A percentile compares a stretch with the other conserved stretches of the same genome.
Evolutionary conservation across 177 flowering plant species (phyloP).

Genomic region (Vitis hybrid): DNA sequence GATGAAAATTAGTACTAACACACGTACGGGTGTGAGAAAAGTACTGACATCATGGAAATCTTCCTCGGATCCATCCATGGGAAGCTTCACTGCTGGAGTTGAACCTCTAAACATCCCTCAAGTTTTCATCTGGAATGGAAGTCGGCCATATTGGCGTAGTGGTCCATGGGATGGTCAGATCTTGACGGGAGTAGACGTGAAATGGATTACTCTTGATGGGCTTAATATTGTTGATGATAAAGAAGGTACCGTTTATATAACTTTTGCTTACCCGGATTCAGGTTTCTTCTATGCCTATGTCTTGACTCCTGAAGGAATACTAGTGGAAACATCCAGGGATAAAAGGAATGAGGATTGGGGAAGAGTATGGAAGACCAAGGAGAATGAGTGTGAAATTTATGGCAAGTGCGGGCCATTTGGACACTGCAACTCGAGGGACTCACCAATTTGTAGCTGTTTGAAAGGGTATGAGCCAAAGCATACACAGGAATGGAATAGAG

Average conservation of each 20-base stretch:
- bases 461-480: slow-evolving; percentile 15
- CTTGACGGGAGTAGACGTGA: background rate
- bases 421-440: slow-evolving; percentile 9
- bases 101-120: background rate
- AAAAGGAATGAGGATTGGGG: slow-evolving; percentile 10
- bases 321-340: slow-evolving; percentile 12
- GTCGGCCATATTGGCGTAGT: background rate
- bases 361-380: background rate
- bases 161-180: no score
- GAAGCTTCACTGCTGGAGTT: background rate
- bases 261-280: background rate
- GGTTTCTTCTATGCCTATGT: background rate
- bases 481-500: slow-evolving; percentile 22
- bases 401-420: slow-evolving; percentile 32
- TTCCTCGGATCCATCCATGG: no score
- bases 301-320: slow-evolving; percentile 6
- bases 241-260: background rate
- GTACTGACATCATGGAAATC: no score
- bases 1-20: background rate
- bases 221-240: background rate
- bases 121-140: background rate
- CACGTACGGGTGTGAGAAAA: background rate
- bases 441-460: no score
- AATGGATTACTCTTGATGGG: background rate
- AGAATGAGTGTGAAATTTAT: slow-evolving; percentile 16